Evolutionary conservation across 441 rosid species (phyloP).

Genomic region (Euphorbia schlechtendalii): DNA sequence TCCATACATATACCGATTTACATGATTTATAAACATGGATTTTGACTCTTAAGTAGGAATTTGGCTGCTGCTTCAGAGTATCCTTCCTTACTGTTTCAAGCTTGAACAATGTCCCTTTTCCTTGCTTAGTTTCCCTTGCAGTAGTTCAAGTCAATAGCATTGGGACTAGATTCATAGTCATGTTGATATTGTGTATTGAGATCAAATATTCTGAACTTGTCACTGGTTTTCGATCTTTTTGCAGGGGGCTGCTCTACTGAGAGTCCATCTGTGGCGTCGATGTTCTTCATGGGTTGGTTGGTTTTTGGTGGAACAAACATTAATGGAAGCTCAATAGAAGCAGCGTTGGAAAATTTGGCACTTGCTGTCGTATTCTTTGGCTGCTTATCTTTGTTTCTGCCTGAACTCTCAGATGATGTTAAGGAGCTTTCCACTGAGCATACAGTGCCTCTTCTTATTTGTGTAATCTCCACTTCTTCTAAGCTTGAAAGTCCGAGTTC

Average conservation of each 20-base stretch:
- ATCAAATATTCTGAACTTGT: constrained; percentile 38
- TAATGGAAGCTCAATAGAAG: constrained; percentile 49
- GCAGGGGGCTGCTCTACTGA: constrained; percentile 35
- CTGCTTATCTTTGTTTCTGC: constrained; percentile 35
- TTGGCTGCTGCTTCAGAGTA: constrained; percentile 24
- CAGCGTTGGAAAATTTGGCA: constrained; percentile 16
- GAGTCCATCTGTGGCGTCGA: constrained; percentile 27
- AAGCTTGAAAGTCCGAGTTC: constrained; percentile 39
- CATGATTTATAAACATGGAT: constrained; percentile 39
- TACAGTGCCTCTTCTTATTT: constrained; percentile 30
- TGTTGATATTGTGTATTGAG: constrained; percentile 45
- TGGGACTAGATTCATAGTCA: constrained; percentile 32
- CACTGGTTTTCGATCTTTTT: constrained; percentile 30
- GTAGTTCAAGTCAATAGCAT: constrained; percentile 45
- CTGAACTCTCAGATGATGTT: constrained; percentile 81
- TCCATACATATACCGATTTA: constrained; percentile 40
- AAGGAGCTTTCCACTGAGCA: constrained; percentile 80
- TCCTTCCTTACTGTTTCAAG: constrained; percentile 18
- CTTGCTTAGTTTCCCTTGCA: constrained; percentile 29
- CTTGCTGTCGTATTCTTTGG: constrained; percentile 19
- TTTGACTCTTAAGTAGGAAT: constrained; percentile 25
- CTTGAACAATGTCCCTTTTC: constrained; percentile 17
- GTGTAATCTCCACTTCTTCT: constrained; percentile 32
- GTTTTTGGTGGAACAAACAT: constrained; percentile 45
- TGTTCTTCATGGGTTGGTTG: constrained; percentile 50